Base-by-base conservation (phyloP, 1,284 basidiomycete species). In the Cutaneotrichosporon mucoides region DNA sequence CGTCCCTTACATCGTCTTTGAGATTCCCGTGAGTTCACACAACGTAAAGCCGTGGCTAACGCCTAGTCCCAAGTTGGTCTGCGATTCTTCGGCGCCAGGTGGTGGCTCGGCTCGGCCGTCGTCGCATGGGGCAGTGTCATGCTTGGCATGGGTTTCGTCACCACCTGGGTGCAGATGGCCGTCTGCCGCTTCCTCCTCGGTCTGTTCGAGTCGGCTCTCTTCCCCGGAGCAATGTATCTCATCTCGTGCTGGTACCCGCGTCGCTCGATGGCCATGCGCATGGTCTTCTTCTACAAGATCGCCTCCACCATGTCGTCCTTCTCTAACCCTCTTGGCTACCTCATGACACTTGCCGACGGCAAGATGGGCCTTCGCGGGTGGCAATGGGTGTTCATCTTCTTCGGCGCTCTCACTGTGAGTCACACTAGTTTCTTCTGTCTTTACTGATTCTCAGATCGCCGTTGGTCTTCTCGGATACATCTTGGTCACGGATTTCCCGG, bases 201-300 rank as follows among this genome's bases (percentile, higher is more conserved):
- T 11, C 46, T 71, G 4, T 68, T 79, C 40, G 76, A 77, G 61
- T 67, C 62, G 35, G 63, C 68, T 6, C 73, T 78, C 64, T 77
- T 76, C 68, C 73, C 69, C 24, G 70, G 68, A 11, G 76, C 73
- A 48, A 75, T 78, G 2, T 79, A 72, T 67, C 69, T 82, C 37
- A 76, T 81, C 60, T 75, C 77, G 6, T 75, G 70, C 35, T 81
- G 59, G 80, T 82, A 81, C 69, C 77, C 78, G 1, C 76, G 81
- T 15, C 70, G 71, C 58, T 76, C 80, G 65, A 76, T 77, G 54
- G 77, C 79, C 49, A 68, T 47, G 12, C 66, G 68, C 54, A 58
- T 66, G 65, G 70, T 73, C 6, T 63, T 69, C 46, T 81, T 81
- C 71, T 81, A 81, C 72, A 69, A 77, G 37, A 55, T 57, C 51